Percentiles rank a stretch among this genome's conserved stretches.
phyloP scores from a whole-genome alignment of 1,284 basidiomycete species.

The Marasmius sp. region DNA sequence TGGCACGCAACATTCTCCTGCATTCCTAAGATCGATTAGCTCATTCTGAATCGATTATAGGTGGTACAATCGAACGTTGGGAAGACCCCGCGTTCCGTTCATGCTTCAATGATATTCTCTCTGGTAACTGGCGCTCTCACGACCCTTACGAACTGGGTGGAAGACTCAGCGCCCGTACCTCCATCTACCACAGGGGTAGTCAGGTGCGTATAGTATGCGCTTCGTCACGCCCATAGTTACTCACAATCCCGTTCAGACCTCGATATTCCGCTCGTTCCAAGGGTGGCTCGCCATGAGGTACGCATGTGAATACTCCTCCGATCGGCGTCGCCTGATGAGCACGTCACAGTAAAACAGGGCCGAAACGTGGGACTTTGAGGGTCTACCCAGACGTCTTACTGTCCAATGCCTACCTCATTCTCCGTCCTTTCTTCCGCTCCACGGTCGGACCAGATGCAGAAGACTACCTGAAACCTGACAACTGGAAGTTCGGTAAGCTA shows the following conservation, averaged over 20 bases:
- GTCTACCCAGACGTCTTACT: conserved; percentile 78
- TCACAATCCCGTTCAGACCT: conserved; percentile 35
- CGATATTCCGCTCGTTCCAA: conserved; percentile 81
- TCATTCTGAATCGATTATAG: conserved; percentile 27
- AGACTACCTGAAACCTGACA: conserved; percentile 53
- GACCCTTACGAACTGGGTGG: conserved; percentile 69
- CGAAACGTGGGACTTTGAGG: conserved; percentile 75
- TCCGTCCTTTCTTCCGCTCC: conserved; percentile 81
- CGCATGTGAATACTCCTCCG: conserved; percentile 2
- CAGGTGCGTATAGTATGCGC: conserved; percentile 36
- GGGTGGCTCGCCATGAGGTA: conserved; percentile 73
- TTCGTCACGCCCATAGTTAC: not conserved
- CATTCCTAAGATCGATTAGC: not conserved
- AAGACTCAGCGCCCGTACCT: conserved; percentile 60
- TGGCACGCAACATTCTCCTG: conserved; percentile 43
- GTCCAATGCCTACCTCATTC: conserved; percentile 77
- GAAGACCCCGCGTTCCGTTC: conserved; percentile 72
- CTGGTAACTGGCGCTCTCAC: conserved; percentile 68
- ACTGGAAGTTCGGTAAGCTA: conserved; percentile 69
- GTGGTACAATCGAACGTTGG: conserved; percentile 84
- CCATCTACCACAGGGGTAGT: conserved; percentile 59
- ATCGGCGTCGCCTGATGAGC: not conserved
- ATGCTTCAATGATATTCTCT: conserved; percentile 67
- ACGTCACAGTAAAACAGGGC: conserved; percentile 59
- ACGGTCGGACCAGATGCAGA: conserved; percentile 38